Percentiles rank a stretch among this genome's conserved stretches.
Evolutionary conservation across 139 green algal genomes (phyloP).

Genomic region (Edaphochlamys debaryana): DNA sequence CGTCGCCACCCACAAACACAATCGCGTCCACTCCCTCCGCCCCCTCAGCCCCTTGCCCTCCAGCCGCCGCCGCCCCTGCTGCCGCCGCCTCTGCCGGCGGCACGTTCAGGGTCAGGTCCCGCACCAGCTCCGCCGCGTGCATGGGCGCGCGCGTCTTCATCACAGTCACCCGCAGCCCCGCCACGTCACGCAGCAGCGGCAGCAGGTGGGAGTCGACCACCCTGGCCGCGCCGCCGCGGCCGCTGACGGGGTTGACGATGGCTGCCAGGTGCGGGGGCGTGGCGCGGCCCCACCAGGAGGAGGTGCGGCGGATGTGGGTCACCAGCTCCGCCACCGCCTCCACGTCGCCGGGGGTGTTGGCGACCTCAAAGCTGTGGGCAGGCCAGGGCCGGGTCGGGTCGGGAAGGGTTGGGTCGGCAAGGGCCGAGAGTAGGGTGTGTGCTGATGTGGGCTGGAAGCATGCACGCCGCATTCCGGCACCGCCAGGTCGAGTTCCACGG

Average conservation of each 20-base stretch:
- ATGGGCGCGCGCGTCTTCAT: slow-evolving; percentile 45
- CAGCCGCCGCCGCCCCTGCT: neutral
- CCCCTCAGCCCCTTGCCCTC: neutral
- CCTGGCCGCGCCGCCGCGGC: slow-evolving; percentile 49
- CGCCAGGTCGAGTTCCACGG: too few relatives aligned
- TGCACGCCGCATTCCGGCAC: too few relatives aligned
- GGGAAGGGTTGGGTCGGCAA: too few relatives aligned
- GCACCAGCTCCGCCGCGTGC: slow-evolving; percentile 66
- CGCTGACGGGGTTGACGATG: slow-evolving; percentile 77
- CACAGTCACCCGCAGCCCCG: slow-evolving; percentile 59
- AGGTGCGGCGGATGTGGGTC: slow-evolving; percentile 15
- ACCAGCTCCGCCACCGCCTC: neutral
- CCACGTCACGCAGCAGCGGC: slow-evolving; percentile 68
- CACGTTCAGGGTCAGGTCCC: slow-evolving; percentile 28
- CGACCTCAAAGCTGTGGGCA: too few relatives aligned
- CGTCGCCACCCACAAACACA: slow-evolving; percentile 79
- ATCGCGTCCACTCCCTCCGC: slow-evolving; percentile 49
- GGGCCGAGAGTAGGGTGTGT: too few relatives aligned
- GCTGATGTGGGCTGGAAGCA: too few relatives aligned
- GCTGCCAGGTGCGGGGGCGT: slow-evolving; percentile 51
- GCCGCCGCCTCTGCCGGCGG: neutral
- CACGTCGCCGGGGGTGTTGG: neutral
- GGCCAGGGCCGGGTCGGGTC: too few relatives aligned
- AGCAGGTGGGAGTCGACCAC: slow-evolving; percentile 53
- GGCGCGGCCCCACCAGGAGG: slow-evolving; percentile 37